phyloP scores from a whole-genome alignment of 148 eudicot genomes.

The Bassia scoparia region DNA sequence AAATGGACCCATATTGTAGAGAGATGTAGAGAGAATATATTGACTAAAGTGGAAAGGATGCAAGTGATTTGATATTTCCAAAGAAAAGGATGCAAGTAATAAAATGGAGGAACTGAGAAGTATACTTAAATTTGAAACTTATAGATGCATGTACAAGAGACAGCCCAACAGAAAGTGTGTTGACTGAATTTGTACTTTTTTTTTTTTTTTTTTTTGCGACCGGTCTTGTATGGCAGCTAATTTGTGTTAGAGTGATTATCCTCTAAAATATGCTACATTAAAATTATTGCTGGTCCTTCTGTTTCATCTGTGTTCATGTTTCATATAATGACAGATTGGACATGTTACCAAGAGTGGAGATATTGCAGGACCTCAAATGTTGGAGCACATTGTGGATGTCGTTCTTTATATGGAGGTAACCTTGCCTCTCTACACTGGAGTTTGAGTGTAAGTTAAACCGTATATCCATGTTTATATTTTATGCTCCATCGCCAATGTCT shows the following conservation, averaged over 20 bases:
- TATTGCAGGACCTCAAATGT: slow-evolving; percentile 91
- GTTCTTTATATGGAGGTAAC: slow-evolving; percentile 88
- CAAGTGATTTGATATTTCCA: too few species aligned
- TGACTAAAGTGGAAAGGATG: too few species aligned
- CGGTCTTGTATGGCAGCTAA: slow-evolving; percentile 5
- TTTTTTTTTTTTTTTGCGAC: not conserved
- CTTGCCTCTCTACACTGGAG: slow-evolving; percentile 2
- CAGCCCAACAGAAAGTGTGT: not conserved
- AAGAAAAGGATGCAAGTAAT: too few species aligned
- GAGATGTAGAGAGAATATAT: too few species aligned
- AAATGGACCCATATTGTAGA: too few species aligned
- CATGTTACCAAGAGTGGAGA: slow-evolving; percentile 95
- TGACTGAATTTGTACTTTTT: not conserved
- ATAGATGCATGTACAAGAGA: too few species aligned
- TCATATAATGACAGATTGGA: slow-evolving; percentile 58
- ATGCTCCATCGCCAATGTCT: not conserved
- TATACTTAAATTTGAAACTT: too few species aligned
- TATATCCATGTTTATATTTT: not conserved
- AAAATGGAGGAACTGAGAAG: too few species aligned
- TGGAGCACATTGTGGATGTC: slow-evolving; percentile 96
- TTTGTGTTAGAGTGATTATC: not conserved
- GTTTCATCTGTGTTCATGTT: slow-evolving; percentile 13
- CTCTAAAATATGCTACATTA: not conserved
- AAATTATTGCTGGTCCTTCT: slow-evolving; percentile 1
- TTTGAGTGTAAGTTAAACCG: not conserved